Evolutionary conservation across 306 rosid genomes (phyloP).

Genomic region (Casuarina glauca): DNA sequence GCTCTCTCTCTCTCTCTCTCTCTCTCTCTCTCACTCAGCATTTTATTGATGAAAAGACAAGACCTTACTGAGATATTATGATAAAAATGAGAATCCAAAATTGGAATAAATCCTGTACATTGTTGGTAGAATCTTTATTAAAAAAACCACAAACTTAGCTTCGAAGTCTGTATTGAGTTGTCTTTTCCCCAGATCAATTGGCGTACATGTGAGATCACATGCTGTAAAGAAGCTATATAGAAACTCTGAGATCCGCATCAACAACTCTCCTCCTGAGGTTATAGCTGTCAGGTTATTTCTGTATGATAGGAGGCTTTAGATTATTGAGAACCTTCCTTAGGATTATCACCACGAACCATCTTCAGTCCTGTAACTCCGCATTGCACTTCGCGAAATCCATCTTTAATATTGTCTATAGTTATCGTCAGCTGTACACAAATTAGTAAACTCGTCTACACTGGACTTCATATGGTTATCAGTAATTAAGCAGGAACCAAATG

Average conservation of each 20-base stretch:
- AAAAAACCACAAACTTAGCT: conserved; percentile 19
- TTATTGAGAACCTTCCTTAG: background rate
- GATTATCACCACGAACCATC: background rate
- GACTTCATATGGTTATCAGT: conserved; percentile 13
- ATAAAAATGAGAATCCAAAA: conserved; percentile 8
- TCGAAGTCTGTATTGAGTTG: conserved; percentile 27
- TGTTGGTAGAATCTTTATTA: conserved; percentile 32
- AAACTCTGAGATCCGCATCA: conserved; percentile 36
- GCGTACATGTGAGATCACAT: conserved; percentile 57
- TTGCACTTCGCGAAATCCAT: conserved; percentile 6
- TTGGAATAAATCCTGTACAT: conserved; percentile 14
- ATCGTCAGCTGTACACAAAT: conserved; percentile 14
- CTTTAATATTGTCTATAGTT: background rate
- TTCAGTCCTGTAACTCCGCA: background rate
- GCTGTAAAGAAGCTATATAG: conserved; percentile 20
- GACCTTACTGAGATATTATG: conserved; percentile 17
- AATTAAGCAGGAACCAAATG: conserved; percentile 7
- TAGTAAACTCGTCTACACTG: background rate
- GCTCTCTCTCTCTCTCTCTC: conserved; percentile 15
- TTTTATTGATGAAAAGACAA: background rate
- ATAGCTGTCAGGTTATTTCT: conserved; percentile 7
- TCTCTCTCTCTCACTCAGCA: background rate
- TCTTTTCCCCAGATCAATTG: conserved; percentile 29
- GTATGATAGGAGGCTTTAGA: background rate
- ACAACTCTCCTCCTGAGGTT: conserved; percentile 18